Evolutionary conservation across 108 stramenopile species (phyloP).

Genomic region (Nitzschia sp.): DNA sequence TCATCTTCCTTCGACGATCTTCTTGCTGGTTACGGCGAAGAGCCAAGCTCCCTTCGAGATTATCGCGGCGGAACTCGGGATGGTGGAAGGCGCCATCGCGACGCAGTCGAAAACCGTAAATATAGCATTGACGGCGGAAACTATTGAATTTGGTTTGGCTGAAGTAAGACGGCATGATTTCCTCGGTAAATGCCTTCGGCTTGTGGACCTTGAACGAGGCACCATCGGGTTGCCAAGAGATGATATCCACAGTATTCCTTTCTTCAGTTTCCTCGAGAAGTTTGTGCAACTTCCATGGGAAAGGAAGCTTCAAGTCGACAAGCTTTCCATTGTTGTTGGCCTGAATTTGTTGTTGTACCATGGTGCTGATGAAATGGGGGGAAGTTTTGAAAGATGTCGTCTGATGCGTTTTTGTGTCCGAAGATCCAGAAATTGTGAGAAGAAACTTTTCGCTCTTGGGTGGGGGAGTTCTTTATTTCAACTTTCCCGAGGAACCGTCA

Average conservation of each 20-base stretch:
- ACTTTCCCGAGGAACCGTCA: no score
- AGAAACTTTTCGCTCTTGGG: no score
- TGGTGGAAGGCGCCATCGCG: slow-evolving; percentile 23
- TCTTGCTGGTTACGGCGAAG: slow-evolving; percentile 11
- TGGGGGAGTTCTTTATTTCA: no score
- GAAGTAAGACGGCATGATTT: slow-evolving; percentile 60
- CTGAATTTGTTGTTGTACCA: slow-evolving; percentile 8
- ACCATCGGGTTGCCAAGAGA: slow-evolving; percentile 67
- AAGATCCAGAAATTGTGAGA: no score
- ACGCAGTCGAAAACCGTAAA: slow-evolving; percentile 14
- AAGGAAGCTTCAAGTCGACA: slow-evolving; percentile 25
- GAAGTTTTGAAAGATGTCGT: neutral
- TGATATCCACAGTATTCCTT: slow-evolving; percentile 43
- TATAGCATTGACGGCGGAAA: slow-evolving; percentile 63
- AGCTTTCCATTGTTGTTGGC: neutral
- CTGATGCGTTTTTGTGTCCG: neutral
- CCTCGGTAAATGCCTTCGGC: slow-evolving; percentile 48
- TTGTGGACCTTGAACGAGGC: slow-evolving; percentile 61
- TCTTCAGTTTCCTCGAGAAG: slow-evolving; percentile 52
- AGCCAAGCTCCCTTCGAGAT: slow-evolving; percentile 11
- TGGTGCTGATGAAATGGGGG: slow-evolving; percentile 10
- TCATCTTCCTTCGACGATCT: slow-evolving; percentile 19
- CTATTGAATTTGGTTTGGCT: slow-evolving; percentile 51
- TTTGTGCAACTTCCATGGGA: slow-evolving; percentile 49
- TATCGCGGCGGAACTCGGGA: slow-evolving; percentile 13